Base-by-base conservation (phyloP, 306 rosid species). In the Quercus berberidifolia region DNA sequence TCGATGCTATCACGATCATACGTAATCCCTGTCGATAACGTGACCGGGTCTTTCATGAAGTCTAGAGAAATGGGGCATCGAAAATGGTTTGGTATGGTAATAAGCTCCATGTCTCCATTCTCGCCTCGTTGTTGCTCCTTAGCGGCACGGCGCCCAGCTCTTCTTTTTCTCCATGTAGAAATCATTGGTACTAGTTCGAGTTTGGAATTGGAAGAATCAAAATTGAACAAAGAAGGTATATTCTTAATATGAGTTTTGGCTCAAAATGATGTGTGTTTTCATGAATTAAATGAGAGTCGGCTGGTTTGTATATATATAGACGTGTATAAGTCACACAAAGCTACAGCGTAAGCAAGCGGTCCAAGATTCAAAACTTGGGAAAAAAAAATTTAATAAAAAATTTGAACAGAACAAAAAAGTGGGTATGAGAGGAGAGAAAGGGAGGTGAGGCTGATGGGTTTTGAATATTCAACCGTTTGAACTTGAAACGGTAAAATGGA, bases 31-130 rank as follows among this genome's bases (percentile, higher is more conserved):
- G 92, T 86, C 4, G 80, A 74, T 28, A 88, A 62, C 43, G 88
- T 88, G n/a, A 88, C 90, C 5, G 92, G 92, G 75, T 88, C 92
- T 71, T 86, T 88, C 92, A 88, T 88, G 79, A 88, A 68, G 31
- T 88, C 92, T 0, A 88, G 77, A 33, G 90, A 83, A 19, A 88
- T 88, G 31, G 92, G 92, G 78, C 92, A 88, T 43, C 77, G 74
- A 20, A 79, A 88, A 68, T 88, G 83, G 76, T 17, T 74, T 26
- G 92, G 92, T 6, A 86, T 41, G 46, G 46, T 77, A 23, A 77
- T 71, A 52, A 88, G 23, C 85, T 88, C 88, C 12, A 71, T 23
- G 19, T 62, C 79, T 6, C 55, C 62, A 9, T 18, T n/a, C 12
- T 74, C 68, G 4, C 23, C 73, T 3, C 3, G 75, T 30, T 12